These are phyloP conservation scores for Tothia fuscella DNA, from an alignment of 2,329 filamentous ascomycete species.

Conservation along the genomic window DNA sequence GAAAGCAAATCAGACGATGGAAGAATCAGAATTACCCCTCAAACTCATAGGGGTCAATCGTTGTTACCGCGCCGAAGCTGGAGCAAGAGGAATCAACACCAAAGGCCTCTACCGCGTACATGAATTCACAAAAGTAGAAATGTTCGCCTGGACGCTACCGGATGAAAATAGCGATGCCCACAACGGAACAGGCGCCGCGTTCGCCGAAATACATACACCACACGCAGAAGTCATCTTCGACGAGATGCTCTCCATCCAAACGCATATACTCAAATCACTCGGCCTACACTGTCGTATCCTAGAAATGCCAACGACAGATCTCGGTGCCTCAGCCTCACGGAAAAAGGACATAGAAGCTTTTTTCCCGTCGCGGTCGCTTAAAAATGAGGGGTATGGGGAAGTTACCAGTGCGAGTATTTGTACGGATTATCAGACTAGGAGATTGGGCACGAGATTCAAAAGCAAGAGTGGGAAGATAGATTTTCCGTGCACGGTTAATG, in stretches of 20 bases:
- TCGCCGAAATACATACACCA: constrained; percentile 20
- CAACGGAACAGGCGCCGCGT: constrained; percentile 8
- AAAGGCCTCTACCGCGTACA: constrained; percentile 95
- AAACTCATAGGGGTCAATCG: constrained; percentile 75
- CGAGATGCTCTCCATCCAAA: constrained; percentile 80
- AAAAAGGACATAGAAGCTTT: constrained; percentile 92
- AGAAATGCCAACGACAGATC: constrained; percentile 81
- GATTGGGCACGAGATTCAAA: constrained; percentile 65
- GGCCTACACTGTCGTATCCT: constrained; percentile 77
- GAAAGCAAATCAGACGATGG: constrained; percentile 62
- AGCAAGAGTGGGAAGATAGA: constrained; percentile 37
- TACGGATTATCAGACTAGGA: constrained; percentile 83
- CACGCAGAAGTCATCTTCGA: constrained; percentile 53
- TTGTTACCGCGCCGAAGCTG: constrained; percentile 94
- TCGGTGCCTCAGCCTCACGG: constrained; percentile 74
- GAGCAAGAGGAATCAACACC: constrained; percentile 76
- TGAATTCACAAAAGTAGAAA: constrained; percentile 96
- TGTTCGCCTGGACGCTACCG: constrained; percentile 81
- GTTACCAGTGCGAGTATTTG: constrained; percentile 84
- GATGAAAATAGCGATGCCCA: constrained; percentile 19
- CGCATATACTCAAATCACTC: constrained; percentile 64
- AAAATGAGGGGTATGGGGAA: constrained; percentile 71
- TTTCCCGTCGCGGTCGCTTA: constrained; percentile 60
- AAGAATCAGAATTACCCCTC: constrained; percentile 54
- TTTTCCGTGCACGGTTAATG: constrained; percentile 87